Evolutionary conservation across 202 grass and related monocot genomes (phyloP), one percentile per base, ranked within the genome.

Genomic region (Dendrocalamus latiflorus): DNA sequence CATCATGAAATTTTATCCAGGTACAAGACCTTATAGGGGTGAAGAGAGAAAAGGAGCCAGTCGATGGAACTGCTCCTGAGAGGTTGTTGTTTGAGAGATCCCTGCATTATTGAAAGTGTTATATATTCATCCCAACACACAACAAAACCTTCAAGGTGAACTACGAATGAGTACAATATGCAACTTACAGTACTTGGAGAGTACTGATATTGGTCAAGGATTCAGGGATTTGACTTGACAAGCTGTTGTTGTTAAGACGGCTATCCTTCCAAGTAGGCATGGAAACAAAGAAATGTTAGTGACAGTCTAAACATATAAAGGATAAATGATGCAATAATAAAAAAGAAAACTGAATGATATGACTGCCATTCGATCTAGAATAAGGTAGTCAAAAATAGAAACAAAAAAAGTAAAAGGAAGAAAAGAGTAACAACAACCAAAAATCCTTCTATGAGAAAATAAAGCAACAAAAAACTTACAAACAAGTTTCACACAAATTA

Each of bases 111-210:
- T 59, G 62, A 74, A 47, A 74, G 45, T 81, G 25, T 61, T 68
- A 76, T 34, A 86, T 58, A 84, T 66, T 86, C 15, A 64, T 57
- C 80, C 48, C 39, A 74, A 65, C n/a, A 62, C 61, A 80, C n/a
- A 56, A 63, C 12, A 43, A 76, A 83, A 65, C 44, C n/a, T 44
- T 30, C 79, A 87, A 64, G 70, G 34, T 68, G 33, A 76, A 80
- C 13, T 68, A 56, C 4, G 11, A 77, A 48, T 51, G 37, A 56
- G 82, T 13, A 13, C 68, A 36, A 69, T 13, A 38, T 79, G 72
- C 30, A 72, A 97, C 94, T 90, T 91, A 97, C 94, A 97, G 80
- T 68, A 97, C 94, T 92, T 97, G 94, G 60, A 97, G 89, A 37
- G 89, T 84, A 60, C n/a, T 61, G 80, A 97, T 97, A 47, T 79